Conservation (phyloP, 2,329 filamentous ascomycete genomes). For the Onygenales sp. region DNA sequence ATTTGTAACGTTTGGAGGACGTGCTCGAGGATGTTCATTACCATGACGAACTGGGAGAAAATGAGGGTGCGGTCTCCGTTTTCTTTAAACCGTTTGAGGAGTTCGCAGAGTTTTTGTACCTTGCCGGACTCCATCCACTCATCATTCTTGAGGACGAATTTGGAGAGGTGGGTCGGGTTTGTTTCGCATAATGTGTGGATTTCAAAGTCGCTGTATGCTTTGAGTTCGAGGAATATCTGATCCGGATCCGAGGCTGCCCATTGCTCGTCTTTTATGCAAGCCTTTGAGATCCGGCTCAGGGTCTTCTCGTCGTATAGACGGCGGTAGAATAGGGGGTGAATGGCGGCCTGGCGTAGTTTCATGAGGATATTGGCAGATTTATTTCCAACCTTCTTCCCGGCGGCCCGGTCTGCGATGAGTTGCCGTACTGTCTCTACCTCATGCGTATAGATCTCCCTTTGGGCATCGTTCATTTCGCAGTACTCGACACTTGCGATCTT, state of each 20-base stretch:
- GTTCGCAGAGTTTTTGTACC: conserved; percentile 65
- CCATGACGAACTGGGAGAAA: conserved; percentile 87
- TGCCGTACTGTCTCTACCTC: conserved; percentile 55
- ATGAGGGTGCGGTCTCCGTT: conserved; percentile 82
- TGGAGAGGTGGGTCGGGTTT: conserved; percentile 42
- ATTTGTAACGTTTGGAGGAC: conserved; percentile 67
- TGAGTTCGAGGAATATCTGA: conserved; percentile 45
- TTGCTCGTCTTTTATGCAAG: conserved; percentile 61
- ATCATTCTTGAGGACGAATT: conserved; percentile 48
- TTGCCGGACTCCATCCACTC: conserved; percentile 74
- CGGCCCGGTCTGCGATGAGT: conserved; percentile 50
- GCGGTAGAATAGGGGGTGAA: conserved; percentile 82
- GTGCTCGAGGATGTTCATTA: conserved; percentile 81
- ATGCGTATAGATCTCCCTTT: conserved; percentile 63
- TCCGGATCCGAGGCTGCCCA: conserved; percentile 42
- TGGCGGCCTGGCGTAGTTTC: conserved; percentile 82
- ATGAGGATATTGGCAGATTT: conserved; percentile 65
- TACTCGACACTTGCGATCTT: conserved; percentile 72
- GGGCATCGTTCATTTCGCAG: conserved; percentile 66
- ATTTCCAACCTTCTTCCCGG: conserved; percentile 44
- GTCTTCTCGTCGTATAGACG: conserved; percentile 66
- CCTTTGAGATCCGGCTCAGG: conserved; percentile 66
- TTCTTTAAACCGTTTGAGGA: conserved; percentile 62
- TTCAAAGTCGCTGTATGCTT: conserved; percentile 51
- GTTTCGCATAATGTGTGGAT: conserved; percentile 49